Conservation (phyloP, 495 filamentous ascomycete genomes). For the Aspergillus olivimuriae region DNA sequence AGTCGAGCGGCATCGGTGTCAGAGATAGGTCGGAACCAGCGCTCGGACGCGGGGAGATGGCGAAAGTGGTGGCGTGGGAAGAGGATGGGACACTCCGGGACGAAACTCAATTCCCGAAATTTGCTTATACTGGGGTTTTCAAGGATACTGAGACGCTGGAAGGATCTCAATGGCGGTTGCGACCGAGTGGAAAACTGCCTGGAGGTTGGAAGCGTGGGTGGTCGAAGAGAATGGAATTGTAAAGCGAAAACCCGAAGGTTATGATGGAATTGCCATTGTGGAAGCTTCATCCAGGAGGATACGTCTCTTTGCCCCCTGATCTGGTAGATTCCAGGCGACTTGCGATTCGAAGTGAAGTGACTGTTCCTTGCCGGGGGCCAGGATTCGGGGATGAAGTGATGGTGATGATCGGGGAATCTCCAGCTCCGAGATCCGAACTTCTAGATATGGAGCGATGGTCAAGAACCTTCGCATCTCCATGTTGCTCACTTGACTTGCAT, state of each 20-base stretch:
- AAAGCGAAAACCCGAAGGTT: slow-evolving; percentile 11
- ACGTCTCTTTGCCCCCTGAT: neutral
- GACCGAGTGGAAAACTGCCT: slow-evolving; percentile 3
- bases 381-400: too few relatives aligned
- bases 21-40: slow-evolving; percentile 43
- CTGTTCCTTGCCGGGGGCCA: neutral
- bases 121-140: slow-evolving; percentile 26
- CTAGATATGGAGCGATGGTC: too few relatives aligned
- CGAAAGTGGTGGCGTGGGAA: slow-evolving; percentile 40
- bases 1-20: slow-evolving; percentile 18
- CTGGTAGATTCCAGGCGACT: neutral
- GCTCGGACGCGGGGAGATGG: slow-evolving; percentile 42
- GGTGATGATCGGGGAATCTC: slow-evolving; percentile 1
- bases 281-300: slow-evolving; percentile 25
- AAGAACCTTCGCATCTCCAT: too few relatives aligned
- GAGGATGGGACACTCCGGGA: slow-evolving; percentile 37
- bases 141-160: slow-evolving; percentile 25
- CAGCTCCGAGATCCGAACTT: neutral
- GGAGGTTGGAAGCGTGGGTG: neutral
- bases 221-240: neutral
- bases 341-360: neutral
- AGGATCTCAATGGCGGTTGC: slow-evolving; percentile 10
- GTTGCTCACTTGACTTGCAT: too few relatives aligned
- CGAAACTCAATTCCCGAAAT: slow-evolving; percentile 46
- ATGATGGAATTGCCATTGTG: slow-evolving; percentile 15